These are phyloP conservation scores for Catenaria anguillulae DNA, from an alignment of 371 early-diverging fungal species.

Conservation along the genomic window DNA sequence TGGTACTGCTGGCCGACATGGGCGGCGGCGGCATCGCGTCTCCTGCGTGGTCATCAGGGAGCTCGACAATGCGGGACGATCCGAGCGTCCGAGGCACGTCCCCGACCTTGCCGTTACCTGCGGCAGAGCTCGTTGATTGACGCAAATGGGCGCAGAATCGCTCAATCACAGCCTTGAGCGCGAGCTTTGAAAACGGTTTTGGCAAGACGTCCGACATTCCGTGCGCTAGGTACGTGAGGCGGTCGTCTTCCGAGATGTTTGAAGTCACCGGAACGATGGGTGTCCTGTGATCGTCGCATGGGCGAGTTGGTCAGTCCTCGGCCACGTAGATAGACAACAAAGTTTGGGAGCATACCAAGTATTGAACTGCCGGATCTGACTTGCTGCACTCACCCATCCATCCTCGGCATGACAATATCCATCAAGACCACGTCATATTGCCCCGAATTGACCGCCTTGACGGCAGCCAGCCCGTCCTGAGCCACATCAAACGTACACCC, in stretches of 20 bases:
- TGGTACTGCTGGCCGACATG: no score
- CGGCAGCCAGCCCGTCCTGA: conserved; percentile 54
- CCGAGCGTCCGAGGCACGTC: no score
- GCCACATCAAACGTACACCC: conserved; percentile 58
- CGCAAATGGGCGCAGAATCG: conserved; percentile 42
- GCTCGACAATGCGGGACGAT: no score
- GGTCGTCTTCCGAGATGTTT: conserved; percentile 46
- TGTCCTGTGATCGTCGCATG: no score
- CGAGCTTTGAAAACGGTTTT: conserved; percentile 53
- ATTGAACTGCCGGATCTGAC: conserved; percentile 58
- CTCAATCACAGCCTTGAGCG: conserved; percentile 38
- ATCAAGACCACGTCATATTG: conserved; percentile 65
- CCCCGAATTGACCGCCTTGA: conserved; percentile 34
- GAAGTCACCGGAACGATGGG: conserved; percentile 73
- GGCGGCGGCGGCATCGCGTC: no score
- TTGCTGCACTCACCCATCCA: conserved; percentile 53
- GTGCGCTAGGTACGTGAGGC: conserved; percentile 47
- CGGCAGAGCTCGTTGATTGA: no score
- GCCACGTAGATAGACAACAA: no score
- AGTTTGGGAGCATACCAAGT: conserved; percentile 14
- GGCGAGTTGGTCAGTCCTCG: no score
- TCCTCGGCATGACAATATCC: conserved; percentile 62
- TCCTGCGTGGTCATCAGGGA: no score
- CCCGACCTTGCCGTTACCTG: no score
- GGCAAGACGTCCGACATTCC: conserved; percentile 71